Evolutionary conservation across 495 filamentous ascomycete species (phyloP), one percentile per base, ranked within the genome.

Genomic region (Bombardia bombarda): DNA sequence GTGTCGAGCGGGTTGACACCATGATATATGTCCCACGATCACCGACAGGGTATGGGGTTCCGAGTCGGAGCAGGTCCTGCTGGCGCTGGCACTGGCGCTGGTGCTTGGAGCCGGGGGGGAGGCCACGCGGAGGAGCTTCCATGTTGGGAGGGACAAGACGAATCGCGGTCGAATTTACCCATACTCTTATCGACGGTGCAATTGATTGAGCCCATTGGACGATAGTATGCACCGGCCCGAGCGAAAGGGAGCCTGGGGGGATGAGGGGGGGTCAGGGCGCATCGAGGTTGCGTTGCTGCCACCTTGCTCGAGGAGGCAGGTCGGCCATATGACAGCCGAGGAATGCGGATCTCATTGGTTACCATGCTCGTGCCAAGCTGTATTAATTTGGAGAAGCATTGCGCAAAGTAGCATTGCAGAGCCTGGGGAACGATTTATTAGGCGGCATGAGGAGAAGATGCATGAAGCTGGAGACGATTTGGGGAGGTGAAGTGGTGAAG

Each of bases 101-200:
- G 3, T 34, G 32, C 12, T 9, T 34, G 1, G 32, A 37, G 18
- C 18, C 6, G 34, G 17, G 18, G 19, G 34, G 7, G 34, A 23
- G 34, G 22, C 21, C 17, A 6, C 18, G 18, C 9, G 30, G 28
- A 17, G 30, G 7, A 5, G 35, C 32, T 36, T 32, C 42, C 51
- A 19, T 35, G 32, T 43, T 32, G 22, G 30, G 25, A 33, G 44
- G n/a, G 34, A 12, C 22, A 30, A 10, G 5, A 37, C 38, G 38
- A 38, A 48, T 50, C 38, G 50, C 50, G 47, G 45, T 46, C 49
- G 45, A 58, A 58, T 56, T 58, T 54, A 56, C 52, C 57, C 52
- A 58, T 38, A 51, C 32, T 43, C 55, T 53, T 56, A 51, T 58
- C 54, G 28, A 42, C 49, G 31, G 43, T 21, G 28, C 39, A 38